These are phyloP conservation scores for Fusarium staphyleae DNA, from an alignment of 2,329 filamentous ascomycete species.

Conservation along the genomic window DNA sequence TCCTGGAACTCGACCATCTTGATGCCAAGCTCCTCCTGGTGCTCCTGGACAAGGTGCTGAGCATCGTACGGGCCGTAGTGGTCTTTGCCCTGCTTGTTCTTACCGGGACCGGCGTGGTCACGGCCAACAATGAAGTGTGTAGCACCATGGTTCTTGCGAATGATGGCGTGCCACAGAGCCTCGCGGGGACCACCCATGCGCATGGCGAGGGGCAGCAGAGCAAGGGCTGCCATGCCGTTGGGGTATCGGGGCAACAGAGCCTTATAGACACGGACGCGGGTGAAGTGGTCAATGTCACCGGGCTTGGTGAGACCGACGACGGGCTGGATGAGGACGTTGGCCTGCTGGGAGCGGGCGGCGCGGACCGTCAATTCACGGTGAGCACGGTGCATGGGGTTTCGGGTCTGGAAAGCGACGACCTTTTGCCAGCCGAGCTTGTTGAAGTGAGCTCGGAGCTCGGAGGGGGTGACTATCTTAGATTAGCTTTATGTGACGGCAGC, in stretches of 20 bases:
- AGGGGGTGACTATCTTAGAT: constrained; percentile 74
- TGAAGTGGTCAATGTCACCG: constrained; percentile 99
- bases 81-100: constrained; percentile 96
- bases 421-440: constrained; percentile 99
- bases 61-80: constrained; percentile 99
- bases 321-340: constrained; percentile 98
- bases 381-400: constrained; percentile 99
- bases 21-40: constrained; percentile 95
- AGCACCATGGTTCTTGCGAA: constrained; percentile 98
- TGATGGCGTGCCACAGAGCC: constrained; percentile 99
- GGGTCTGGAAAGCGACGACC: constrained; percentile 98
- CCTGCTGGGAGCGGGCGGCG: constrained; percentile 92
- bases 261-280: constrained; percentile 97
- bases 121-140: constrained; percentile 99
- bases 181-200: constrained; percentile 98
- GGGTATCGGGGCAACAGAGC: constrained; percentile 95
- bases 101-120: constrained; percentile 96
- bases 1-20: constrained; percentile 99
- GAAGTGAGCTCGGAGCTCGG: constrained; percentile 94
- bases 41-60: constrained; percentile 94
- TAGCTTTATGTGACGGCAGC: constrained; percentile 8
- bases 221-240: constrained; percentile 98
- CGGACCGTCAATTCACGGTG: constrained; percentile 98
- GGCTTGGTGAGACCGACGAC: constrained; percentile 99
- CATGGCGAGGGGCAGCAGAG: constrained; percentile 95